Conservation (phyloP, 352 stramenopile species). For the Phytopythium chamaehyphon region DNA sequence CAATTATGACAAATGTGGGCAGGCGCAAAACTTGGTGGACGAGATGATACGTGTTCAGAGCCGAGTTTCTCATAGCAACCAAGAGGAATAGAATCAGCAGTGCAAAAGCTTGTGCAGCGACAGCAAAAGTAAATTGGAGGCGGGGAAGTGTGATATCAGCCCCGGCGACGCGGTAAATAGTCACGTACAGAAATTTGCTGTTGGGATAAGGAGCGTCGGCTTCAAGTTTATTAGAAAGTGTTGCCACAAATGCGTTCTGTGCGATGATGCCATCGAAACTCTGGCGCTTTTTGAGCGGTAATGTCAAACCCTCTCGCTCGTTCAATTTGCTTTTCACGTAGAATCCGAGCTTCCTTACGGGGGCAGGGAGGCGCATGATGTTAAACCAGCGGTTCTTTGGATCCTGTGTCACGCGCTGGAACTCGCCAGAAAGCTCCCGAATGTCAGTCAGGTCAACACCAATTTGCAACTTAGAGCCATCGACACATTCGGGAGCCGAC, state of each 20-base stretch:
- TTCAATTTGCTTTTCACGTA: slow-evolving; percentile 22
- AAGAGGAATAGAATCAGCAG: slow-evolving; percentile 22
- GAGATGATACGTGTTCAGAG: slow-evolving; percentile 25
- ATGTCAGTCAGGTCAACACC: slow-evolving; percentile 11
- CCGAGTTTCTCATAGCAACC: slow-evolving; percentile 16
- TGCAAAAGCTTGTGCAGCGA: slow-evolving; percentile 24
- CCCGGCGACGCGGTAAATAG: slow-evolving; percentile 26
- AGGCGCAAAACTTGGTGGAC: slow-evolving; percentile 27
- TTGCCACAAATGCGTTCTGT: slow-evolving; percentile 21
- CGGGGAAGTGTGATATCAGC: slow-evolving; percentile 18
- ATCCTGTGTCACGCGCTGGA: slow-evolving; percentile 5
- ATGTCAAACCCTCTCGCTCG: slow-evolving; percentile 15
- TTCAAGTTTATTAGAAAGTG: slow-evolving; percentile 24
- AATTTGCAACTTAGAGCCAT: slow-evolving; percentile 10
- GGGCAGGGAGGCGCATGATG: slow-evolving; percentile 16
- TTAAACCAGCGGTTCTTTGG: slow-evolving; percentile 20
- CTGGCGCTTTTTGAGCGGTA: slow-evolving; percentile 24
- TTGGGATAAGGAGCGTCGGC: slow-evolving; percentile 13
- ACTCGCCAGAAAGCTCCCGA: slow-evolving; percentile 12
- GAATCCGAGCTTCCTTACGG: slow-evolving; percentile 19
- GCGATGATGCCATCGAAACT: slow-evolving; percentile 31
- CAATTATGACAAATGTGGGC: slow-evolving; percentile 31
- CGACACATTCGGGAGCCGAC: slow-evolving; percentile 9
- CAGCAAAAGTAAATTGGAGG: slow-evolving; percentile 31
- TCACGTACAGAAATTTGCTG: slow-evolving; percentile 22